Evolutionary conservation across 176 grass and related monocot species (phyloP).

Genomic region (Alloteropsis semialata): DNA sequence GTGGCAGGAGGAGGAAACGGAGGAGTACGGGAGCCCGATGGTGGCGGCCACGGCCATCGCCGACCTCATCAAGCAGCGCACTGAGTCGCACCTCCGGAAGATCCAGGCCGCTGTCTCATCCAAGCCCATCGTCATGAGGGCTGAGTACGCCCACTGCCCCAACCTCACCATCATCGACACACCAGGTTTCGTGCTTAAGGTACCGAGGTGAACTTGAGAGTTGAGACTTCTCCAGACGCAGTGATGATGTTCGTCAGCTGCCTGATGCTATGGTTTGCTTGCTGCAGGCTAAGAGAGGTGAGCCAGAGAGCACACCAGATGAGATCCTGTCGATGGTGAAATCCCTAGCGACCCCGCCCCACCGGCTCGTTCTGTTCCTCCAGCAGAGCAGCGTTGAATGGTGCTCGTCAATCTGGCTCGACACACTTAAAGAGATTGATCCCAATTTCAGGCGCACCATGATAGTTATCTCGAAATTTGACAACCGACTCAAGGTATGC

Average conservation of each 20-base stretch:
- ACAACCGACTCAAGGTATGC: constrained; percentile 94
- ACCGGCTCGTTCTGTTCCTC: constrained; percentile 94
- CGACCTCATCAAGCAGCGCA: constrained; percentile 87
- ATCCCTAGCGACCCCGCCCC: constrained; percentile 73
- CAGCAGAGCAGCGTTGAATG: constrained; percentile 99
- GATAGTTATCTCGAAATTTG: constrained; percentile 93
- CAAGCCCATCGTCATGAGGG: constrained; percentile 97
- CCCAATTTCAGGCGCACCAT: constrained; percentile 87
- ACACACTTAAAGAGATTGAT: constrained; percentile 87
- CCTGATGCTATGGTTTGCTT: constrained; percentile 19
- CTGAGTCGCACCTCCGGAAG: constrained; percentile 71
- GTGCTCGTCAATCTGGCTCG: constrained; percentile 95
- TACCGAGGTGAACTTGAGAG: constrained; percentile 2
- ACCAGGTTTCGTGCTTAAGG: constrained; percentile 98
- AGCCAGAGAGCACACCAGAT: constrained; percentile 81
- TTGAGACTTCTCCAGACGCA: not conserved
- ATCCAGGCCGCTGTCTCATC: constrained; percentile 80
- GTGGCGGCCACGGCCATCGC: constrained; percentile 65
- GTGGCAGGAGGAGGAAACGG: constrained; percentile 92
- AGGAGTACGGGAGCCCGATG: constrained; percentile 87
- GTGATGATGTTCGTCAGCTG: not conserved
- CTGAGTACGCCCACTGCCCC: constrained; percentile 95
- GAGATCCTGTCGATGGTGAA: constrained; percentile 95
- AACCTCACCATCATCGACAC: constrained; percentile 99
- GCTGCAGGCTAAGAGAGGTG: constrained; percentile 89